Base-by-base conservation (phyloP, 768 basidiomycete species). In the Leccinum subgranulosum region DNA sequence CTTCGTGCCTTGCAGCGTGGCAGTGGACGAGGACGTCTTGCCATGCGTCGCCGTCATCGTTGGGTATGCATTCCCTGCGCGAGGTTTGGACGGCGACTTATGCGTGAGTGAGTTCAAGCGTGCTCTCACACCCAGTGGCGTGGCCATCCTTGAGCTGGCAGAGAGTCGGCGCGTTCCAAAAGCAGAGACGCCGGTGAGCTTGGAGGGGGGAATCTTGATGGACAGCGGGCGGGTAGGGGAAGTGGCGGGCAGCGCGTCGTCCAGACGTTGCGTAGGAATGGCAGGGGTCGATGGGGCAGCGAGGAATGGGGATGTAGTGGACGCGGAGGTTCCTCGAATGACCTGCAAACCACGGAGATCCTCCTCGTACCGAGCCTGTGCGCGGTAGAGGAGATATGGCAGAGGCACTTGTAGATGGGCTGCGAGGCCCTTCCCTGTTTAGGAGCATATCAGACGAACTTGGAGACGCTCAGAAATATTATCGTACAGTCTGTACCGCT, bases 311-410 rank as follows among this genome's bases (percentile, higher is more conserved):
- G 78, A 68, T 11, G 73, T 57, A 9, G 51, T 19, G 11, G 73
- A 68, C 15, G 76, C 69, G 12, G 85, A 82, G 55, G 78, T 82
- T 9, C 84, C 86, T 45, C 80, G 81, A 34, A 88, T 84, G 60
- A 86, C 87, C 64, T 89, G 86, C 49, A 93, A 69, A 1, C 88
- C 88, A 39, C 88, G 84, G 29, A 94, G 82, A 67, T 92, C 92
- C 71, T 93, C 87, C 68, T 93, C 90, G 55, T 90, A 93, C 60
- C 92, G 80, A 12, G 85, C 86, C 69, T 92, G 88, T 14, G 90
- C 90, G 21, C 92, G 83, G 65, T 92, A 92, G 10, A 94, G 81
- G 28, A 94, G 79, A 70, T 92, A 94, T 0, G 92, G 92, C 5
- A 94, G 73, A 1, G 92, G 92, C 1, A 92, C 90, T 61, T 87